A percentile compares a stretch with the other conserved stretches of the same genome.
phyloP scores from a whole-genome alignment of 305 asterid species.

The Lippia alba region DNA sequence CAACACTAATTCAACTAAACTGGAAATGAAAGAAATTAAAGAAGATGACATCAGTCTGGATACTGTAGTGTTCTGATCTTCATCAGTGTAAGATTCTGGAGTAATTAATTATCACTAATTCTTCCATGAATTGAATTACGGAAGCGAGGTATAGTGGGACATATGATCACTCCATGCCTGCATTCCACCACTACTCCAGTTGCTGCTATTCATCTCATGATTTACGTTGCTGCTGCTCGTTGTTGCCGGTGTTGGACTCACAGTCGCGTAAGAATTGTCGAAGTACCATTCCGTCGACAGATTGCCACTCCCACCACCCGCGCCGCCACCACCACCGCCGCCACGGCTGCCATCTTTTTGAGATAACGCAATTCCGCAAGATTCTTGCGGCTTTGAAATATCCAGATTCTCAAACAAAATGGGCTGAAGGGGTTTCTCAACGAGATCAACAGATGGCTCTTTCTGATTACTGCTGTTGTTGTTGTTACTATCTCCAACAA shows the following conservation, averaged over 20 bases:
- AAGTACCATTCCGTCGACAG: constrained; percentile 64
- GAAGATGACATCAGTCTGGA: not conserved
- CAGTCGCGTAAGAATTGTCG: constrained; percentile 33
- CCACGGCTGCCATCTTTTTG: constrained; percentile 45
- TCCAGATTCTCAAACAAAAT: constrained; percentile 68
- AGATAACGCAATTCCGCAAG: constrained; percentile 23
- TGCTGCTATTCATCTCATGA: constrained; percentile 37
- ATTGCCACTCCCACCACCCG: constrained; percentile 36
- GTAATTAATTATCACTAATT: not conserved
- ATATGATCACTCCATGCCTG: constrained; percentile 59
- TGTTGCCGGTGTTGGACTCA: constrained; percentile 34
- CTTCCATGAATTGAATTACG: constrained; percentile 25
- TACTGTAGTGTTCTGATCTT: not conserved
- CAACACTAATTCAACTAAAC: no score
- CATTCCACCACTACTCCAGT: constrained; percentile 52
- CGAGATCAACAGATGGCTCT: constrained; percentile 27
- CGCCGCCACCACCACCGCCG: no score
- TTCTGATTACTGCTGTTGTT: constrained; percentile 32
- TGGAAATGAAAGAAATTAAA: not conserved
- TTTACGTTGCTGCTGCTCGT: constrained; percentile 34
- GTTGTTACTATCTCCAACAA: constrained; percentile 43
- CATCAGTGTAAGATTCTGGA: constrained; percentile 9
- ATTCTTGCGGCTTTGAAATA: constrained; percentile 35
- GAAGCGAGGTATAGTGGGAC: constrained; percentile 54
- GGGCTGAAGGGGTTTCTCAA: constrained; percentile 58